Base-by-base conservation (phyloP, 176 grass and related monocot species). In the Aegilops longissima region DNA sequence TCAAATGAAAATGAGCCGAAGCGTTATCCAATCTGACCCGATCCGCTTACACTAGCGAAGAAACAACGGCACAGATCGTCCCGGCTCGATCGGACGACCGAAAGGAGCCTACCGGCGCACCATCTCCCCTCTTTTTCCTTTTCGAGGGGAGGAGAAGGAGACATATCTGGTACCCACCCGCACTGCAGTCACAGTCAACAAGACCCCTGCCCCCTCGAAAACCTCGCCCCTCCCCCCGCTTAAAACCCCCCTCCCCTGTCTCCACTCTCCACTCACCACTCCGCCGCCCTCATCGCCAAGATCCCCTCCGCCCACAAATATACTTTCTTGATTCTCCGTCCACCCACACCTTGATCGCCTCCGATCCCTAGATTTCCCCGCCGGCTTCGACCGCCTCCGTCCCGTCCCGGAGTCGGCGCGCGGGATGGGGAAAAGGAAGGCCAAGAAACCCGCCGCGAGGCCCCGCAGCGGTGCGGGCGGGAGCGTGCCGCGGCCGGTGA, bases 401-500 rank as follows among this genome's bases (percentile, higher is more conserved):
- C 20, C 25, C 12, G n/a, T 23, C 33, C 33, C 23, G 65, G 39
- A 27, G 38, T 14, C 79, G 8, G 38, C 27, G 36, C 34, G 0
- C 64, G 38, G 9, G 25, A 87, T 83, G 80, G 84, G 80, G 39
- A 66, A 66, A 47, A 61, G 59, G 12, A 36, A 85, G 56, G 47
- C 10, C 38, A 77, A 79, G 40, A 24, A 23, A 35, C 18, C 5
- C 9, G 18, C 82, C 38, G 23, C 9, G 64, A 73, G 58, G 65
- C 33, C 40, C 84, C 42, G 74, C 0, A 9, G 12, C 40, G 61
- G n/a, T 2, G 70, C 9, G 8, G 5, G 5, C 0, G n/a, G 23
- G 73, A 73, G 24, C 13, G 86, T 83, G 66, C 89, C 80, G 23
- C 88, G 3, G 64, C 79, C 56, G 58, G 27, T 11, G 35, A 62